Conservation (phyloP, 228 moss, liverwort and hornwort genomes). For the Sphagnum fallax region DNA sequence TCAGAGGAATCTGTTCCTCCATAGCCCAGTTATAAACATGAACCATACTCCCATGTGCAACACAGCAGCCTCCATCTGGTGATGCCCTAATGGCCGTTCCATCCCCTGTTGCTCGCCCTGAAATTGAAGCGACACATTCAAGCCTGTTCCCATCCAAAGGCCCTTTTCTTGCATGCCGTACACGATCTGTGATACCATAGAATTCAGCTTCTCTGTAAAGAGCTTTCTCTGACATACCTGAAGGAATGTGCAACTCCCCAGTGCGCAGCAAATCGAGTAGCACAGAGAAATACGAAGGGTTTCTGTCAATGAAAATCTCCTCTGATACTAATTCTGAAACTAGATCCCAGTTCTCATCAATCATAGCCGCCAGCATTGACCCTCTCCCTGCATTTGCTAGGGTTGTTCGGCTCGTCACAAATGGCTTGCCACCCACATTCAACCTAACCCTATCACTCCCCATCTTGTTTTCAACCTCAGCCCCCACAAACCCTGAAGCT, state of each 20-base stretch:
- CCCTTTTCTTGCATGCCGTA: slow-evolving; percentile 49
- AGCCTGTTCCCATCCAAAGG: slow-evolving; percentile 56
- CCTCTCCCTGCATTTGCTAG: slow-evolving; percentile 61
- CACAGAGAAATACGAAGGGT: slow-evolving; percentile 52
- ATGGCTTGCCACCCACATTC: slow-evolving; percentile 59
- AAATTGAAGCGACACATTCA: slow-evolving; percentile 46
- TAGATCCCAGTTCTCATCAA: slow-evolving; percentile 55
- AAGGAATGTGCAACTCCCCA: slow-evolving; percentile 46
- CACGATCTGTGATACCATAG: slow-evolving; percentile 54
- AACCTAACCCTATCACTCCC: slow-evolving; percentile 51
- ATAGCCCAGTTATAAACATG: slow-evolving; percentile 65
- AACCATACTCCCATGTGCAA: slow-evolving; percentile 67
- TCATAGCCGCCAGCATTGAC: slow-evolving; percentile 41
- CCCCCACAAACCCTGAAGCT: too few relatives aligned
- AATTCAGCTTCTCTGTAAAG: slow-evolving; percentile 60
- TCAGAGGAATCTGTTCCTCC: slow-evolving; percentile 58
- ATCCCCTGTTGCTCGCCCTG: slow-evolving; percentile 58
- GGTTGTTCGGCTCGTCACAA: slow-evolving; percentile 58
- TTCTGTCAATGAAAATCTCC: slow-evolving; percentile 60
- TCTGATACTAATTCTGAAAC: slow-evolving; percentile 25
- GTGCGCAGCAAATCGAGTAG: slow-evolving; percentile 65
- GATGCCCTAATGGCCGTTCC: slow-evolving; percentile 55
- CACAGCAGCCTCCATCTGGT: slow-evolving; percentile 63
- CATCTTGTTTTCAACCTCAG: slow-evolving; percentile 5
- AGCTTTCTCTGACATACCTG: slow-evolving; percentile 54